A percentile compares a stretch with the other conserved stretches of the same genome.
phyloP scores from a whole-genome alignment of 495 filamentous ascomycete species.

The Extremus antarcticus region DNA sequence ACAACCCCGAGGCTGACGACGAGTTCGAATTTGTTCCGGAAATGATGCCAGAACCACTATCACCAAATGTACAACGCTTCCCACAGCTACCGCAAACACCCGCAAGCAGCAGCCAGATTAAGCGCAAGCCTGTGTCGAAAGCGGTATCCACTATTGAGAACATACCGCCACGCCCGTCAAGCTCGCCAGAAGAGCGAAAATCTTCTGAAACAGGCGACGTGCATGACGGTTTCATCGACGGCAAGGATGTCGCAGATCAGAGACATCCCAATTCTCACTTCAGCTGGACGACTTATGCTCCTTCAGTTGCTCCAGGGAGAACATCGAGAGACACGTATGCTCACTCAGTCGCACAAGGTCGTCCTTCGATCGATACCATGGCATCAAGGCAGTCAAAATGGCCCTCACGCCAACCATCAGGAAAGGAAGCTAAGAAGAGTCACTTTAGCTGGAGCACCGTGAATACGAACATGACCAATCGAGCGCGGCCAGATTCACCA shows the following conservation, averaged over 20 bases:
- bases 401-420: neutral
- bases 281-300: constrained; percentile 18
- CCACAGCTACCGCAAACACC: neutral
- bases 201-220: constrained; percentile 4
- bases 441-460: constrained; percentile 23
- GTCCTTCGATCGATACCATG: constrained; percentile 8
- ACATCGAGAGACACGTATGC: constrained; percentile 3
- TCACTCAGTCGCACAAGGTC: neutral
- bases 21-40: neutral
- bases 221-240: constrained; percentile 6
- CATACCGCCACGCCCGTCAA: constrained; percentile 4
- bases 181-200: constrained; percentile 4
- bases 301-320: constrained; percentile 11
- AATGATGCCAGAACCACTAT: constrained; percentile 7
- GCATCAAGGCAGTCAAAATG: neutral
- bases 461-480: constrained; percentile 4
- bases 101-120: constrained; percentile 5
- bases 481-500: constrained; percentile 4
- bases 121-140: constrained; percentile 17
- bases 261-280: constrained; percentile 9
- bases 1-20: neutral
- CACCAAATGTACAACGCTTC: constrained; percentile 2
- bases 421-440: neutral
- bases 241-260: neutral
- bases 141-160: constrained; percentile 5